Evolutionary conservation across 805 yeast species (phyloP).

Genomic region (Novakomyces olei): DNA sequence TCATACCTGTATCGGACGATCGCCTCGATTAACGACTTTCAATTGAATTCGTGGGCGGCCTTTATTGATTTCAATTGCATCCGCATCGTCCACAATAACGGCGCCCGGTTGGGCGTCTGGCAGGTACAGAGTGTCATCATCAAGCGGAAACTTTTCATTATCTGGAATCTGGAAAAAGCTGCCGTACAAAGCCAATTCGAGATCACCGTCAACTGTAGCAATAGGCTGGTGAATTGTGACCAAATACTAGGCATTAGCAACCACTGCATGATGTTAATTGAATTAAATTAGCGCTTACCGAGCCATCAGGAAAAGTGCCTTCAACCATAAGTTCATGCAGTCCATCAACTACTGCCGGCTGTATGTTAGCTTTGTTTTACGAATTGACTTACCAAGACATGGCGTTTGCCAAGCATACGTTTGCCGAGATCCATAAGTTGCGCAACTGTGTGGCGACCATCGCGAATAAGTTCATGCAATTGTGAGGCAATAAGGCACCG

Average conservation of each 20-base stretch:
- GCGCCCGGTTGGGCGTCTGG: conserved; percentile 1
- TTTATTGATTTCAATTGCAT: background rate
- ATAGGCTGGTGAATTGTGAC: conserved; percentile 3
- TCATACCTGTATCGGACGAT: conserved; percentile 4
- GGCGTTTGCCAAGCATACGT: conserved; percentile 2
- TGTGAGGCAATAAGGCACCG: conserved; percentile 4
- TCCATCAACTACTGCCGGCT: conserved; percentile 1
- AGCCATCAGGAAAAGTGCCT: conserved; percentile 3
- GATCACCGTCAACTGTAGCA: conserved; percentile 4
- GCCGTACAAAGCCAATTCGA: conserved; percentile 3
- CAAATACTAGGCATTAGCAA: too few relatives aligned
- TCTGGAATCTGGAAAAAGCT: conserved; percentile 1
- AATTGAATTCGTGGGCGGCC: background rate
- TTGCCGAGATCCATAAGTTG: conserved; percentile 3
- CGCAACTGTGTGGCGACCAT: conserved; percentile 1
- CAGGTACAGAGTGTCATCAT: conserved; percentile 1
- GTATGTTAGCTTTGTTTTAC: background rate
- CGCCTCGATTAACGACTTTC: conserved; percentile 1
- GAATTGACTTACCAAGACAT: conserved; percentile 1
- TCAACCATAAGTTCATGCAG: conserved; percentile 3
- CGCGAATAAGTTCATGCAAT: conserved; percentile 3
- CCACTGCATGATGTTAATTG: too few relatives aligned
- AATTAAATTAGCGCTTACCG: too few relatives aligned
- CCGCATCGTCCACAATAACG: conserved; percentile 2
- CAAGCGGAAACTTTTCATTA: background rate